These are phyloP conservation scores for Clohesyomyces aquaticus DNA, from an alignment of 495 filamentous ascomycete species.

Conservation along the genomic window DNA sequence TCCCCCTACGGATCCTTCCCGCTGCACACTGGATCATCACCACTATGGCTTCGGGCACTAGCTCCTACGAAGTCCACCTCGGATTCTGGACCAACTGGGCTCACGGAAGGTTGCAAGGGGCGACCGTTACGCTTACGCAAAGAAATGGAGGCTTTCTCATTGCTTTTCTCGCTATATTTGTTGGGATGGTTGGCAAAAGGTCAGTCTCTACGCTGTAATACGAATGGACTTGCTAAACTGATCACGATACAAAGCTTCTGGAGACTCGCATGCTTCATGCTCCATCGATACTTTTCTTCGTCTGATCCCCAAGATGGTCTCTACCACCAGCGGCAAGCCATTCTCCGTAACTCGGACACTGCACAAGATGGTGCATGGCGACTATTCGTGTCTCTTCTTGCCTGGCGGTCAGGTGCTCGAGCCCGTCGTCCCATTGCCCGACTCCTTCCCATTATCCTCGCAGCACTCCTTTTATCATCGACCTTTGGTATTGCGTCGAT, in stretches of 20 bases:
- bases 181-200: slow-evolving; percentile 44
- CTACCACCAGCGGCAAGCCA: slow-evolving; percentile 47
- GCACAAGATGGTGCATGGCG: slow-evolving; percentile 45
- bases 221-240: not conserved
- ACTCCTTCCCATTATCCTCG: slow-evolving; percentile 41
- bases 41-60: slow-evolving; percentile 7
- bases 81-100: slow-evolving; percentile 55
- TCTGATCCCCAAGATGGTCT: slow-evolving; percentile 25
- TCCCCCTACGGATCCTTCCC: not conserved
- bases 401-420: slow-evolving; percentile 22
- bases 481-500: slow-evolving; percentile 45
- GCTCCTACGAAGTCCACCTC: slow-evolving; percentile 21
- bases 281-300: slow-evolving; percentile 45
- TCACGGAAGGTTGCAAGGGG: slow-evolving; percentile 45
- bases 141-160: slow-evolving; percentile 47
- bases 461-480: slow-evolving; percentile 42
- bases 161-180: slow-evolving; percentile 51
- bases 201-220: not conserved
- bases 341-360: slow-evolving; percentile 45
- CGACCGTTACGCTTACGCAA: slow-evolving; percentile 50
- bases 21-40: not conserved
- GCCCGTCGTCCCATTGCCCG: slow-evolving; percentile 36
- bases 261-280: slow-evolving; percentile 47
- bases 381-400: not conserved
- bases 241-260: slow-evolving; percentile 43